Evolutionary conservation across 495 filamentous ascomycete species (phyloP).

Genomic region (Apodospora peruviana): DNA sequence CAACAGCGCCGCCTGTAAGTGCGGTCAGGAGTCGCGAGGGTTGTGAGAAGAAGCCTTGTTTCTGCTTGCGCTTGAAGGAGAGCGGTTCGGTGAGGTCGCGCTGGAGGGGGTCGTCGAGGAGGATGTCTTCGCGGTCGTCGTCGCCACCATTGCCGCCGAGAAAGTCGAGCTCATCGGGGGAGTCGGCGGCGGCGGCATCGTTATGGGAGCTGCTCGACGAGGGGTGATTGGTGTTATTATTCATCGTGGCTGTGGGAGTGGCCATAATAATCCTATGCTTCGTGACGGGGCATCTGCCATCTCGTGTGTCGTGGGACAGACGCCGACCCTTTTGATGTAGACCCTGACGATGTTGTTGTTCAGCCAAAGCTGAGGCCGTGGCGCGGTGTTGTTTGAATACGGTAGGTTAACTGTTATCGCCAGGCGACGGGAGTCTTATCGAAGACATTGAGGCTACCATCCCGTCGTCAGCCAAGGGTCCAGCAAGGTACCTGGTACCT

Average conservation of each 20-base stretch:
- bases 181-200: background rate
- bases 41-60: slow-evolving; percentile 44
- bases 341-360: background rate
- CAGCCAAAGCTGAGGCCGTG: background rate
- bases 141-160: slow-evolving; percentile 29
- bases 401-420: too few relatives aligned
- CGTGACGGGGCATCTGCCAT: slow-evolving; percentile 12
- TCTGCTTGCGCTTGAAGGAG: slow-evolving; percentile 81
- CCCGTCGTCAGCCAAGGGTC: too few relatives aligned
- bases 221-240: slow-evolving; percentile 15
- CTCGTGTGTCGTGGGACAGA: slow-evolving; percentile 3
- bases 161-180: slow-evolving; percentile 17
- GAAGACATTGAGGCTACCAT: too few relatives aligned
- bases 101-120: slow-evolving; percentile 45
- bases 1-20: slow-evolving; percentile 40
- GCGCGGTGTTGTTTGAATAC: too few relatives aligned
- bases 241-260: slow-evolving; percentile 13
- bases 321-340: background rate
- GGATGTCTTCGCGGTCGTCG: slow-evolving; percentile 34
- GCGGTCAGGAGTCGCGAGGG: slow-evolving; percentile 51
- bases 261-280: background rate
- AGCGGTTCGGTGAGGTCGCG: slow-evolving; percentile 52
- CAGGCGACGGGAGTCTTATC: too few relatives aligned
- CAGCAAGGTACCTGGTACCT: too few relatives aligned
- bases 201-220: background rate